phyloP scores from a whole-genome alignment of 495 filamentous ascomycete genomes.

The Bombardia bombarda region DNA sequence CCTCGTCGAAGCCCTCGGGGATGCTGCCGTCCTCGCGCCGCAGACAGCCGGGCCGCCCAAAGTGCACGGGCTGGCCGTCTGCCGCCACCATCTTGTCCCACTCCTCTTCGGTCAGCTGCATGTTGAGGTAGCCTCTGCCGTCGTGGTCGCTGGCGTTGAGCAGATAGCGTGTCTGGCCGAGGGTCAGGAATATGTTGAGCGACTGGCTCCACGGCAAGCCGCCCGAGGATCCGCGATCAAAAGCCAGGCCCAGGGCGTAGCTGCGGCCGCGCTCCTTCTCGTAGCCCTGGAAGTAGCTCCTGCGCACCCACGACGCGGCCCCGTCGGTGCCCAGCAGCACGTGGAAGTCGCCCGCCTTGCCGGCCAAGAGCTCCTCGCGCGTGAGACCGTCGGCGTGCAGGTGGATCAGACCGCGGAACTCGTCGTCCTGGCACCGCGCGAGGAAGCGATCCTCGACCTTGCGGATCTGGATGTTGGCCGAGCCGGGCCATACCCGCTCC shows the following conservation, averaged over 20 bases:
- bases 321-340: conserved; percentile 30
- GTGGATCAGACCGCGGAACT: conserved; percentile 26
- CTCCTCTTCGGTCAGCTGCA: conserved; percentile 33
- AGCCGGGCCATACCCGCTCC: conserved; percentile 26
- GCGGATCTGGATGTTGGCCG: conserved; percentile 30
- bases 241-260: conserved; percentile 30
- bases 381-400: conserved; percentile 27
- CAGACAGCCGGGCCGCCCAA: conserved; percentile 26
- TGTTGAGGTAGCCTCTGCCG: conserved; percentile 30
- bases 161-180: conserved; percentile 31
- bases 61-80: conserved; percentile 28
- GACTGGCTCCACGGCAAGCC: conserved; percentile 30
- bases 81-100: conserved; percentile 30
- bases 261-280: conserved; percentile 30
- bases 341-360: conserved; percentile 31
- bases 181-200: conserved; percentile 33
- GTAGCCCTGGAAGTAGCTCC: conserved; percentile 29
- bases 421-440: conserved; percentile 22
- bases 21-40: conserved; percentile 20
- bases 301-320: conserved; percentile 27
- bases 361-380: conserved; percentile 18
- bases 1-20: conserved; percentile 22
- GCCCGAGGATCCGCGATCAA: conserved; percentile 21
- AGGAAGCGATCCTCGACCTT: conserved; percentile 34
- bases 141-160: conserved; percentile 31